Percentiles rank a stretch among this genome's conserved stretches.
Evolutionary conservation across 2,329 filamentous ascomycete genomes (phyloP).

Genomic region (Sporothrix mexicana): DNA sequence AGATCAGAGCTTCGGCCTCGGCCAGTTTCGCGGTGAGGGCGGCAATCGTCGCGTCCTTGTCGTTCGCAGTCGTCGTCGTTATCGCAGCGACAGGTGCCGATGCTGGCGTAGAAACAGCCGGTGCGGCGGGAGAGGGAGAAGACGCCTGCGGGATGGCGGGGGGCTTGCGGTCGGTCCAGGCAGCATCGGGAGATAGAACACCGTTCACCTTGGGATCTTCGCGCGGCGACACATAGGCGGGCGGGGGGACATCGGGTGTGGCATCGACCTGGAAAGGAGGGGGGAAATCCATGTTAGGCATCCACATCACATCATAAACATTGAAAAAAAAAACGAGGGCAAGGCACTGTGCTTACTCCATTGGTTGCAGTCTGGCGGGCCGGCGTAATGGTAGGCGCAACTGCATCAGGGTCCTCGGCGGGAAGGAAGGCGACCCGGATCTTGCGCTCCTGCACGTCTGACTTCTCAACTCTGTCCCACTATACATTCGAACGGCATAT

Average conservation of each 20-base stretch:
- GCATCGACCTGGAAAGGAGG: slow-evolving; percentile 41
- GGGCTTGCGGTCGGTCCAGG: slow-evolving; percentile 37
- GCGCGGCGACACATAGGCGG: slow-evolving; percentile 44
- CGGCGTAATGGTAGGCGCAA: slow-evolving; percentile 44
- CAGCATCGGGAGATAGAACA: slow-evolving; percentile 33
- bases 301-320: background rate
- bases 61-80: slow-evolving; percentile 27
- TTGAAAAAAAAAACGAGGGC: background rate
- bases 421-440: slow-evolving; percentile 88
- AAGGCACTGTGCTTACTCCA: slow-evolving; percentile 40
- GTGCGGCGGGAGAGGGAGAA: background rate
- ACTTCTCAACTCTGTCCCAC: slow-evolving; percentile 82
- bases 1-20: slow-evolving; percentile 76
- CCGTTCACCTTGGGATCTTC: slow-evolving; percentile 40
- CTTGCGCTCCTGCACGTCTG: slow-evolving; percentile 86
- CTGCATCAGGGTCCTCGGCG: slow-evolving; percentile 53
- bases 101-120: background rate
- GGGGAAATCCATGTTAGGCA: background rate
- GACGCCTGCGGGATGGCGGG: background rate
- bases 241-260: slow-evolving; percentile 44
- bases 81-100: slow-evolving; percentile 9
- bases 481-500: slow-evolving; percentile 45
- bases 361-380: slow-evolving; percentile 41
- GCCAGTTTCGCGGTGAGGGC: slow-evolving; percentile 46
- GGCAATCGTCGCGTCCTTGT: slow-evolving; percentile 40